Percentiles rank a stretch among this genome's conserved stretches.
Evolutionary conservation across 2,329 filamentous ascomycete genomes (phyloP).

Genomic region (Sclerotinia sclerotiorum): DNA sequence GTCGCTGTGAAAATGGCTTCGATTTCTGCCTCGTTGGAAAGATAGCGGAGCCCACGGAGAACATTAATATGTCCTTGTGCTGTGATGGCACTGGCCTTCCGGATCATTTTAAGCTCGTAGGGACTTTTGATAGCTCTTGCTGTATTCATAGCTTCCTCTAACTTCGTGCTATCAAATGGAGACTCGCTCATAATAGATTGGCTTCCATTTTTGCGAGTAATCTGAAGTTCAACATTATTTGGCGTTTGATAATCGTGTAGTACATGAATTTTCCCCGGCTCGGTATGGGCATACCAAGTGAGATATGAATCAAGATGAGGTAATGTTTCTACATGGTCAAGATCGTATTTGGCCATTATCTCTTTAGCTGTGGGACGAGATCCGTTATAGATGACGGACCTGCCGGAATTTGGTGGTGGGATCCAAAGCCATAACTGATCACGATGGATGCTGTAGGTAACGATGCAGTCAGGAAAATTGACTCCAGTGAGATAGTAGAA

Average conservation of each 20-base stretch:
- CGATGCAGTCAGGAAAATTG: conserved; percentile 53
- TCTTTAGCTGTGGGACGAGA: conserved; percentile 59
- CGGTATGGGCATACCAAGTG: conserved; percentile 44
- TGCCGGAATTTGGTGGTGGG: conserved; percentile 61
- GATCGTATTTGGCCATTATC: conserved; percentile 61
- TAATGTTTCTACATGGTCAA: conserved; percentile 64
- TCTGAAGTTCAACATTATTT: conserved; percentile 9
- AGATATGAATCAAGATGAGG: conserved; percentile 51
- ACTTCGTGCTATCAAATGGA: conserved; percentile 49
- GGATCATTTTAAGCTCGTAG: conserved; percentile 83
- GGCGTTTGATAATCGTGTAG: conserved; percentile 47
- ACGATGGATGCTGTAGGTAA: conserved; percentile 56
- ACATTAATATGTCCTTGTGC: conserved; percentile 74
- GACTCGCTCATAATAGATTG: conserved; percentile 12
- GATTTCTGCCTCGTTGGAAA: conserved; percentile 78
- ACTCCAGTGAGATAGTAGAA: conserved; percentile 61
- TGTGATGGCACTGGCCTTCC: conserved; percentile 77
- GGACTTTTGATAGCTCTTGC: conserved; percentile 79
- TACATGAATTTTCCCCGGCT: conserved; percentile 47
- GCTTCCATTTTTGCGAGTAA: conserved; percentile 18
- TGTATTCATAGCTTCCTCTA: conserved; percentile 74
- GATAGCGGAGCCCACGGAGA: conserved; percentile 59
- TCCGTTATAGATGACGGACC: conserved; percentile 63
- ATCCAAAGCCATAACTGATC: conserved; percentile 73
- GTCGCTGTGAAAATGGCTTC: conserved; percentile 74